Conservation (phyloP, 2,329 filamentous ascomycete genomes). For the Pyricularia grisea region DNA sequence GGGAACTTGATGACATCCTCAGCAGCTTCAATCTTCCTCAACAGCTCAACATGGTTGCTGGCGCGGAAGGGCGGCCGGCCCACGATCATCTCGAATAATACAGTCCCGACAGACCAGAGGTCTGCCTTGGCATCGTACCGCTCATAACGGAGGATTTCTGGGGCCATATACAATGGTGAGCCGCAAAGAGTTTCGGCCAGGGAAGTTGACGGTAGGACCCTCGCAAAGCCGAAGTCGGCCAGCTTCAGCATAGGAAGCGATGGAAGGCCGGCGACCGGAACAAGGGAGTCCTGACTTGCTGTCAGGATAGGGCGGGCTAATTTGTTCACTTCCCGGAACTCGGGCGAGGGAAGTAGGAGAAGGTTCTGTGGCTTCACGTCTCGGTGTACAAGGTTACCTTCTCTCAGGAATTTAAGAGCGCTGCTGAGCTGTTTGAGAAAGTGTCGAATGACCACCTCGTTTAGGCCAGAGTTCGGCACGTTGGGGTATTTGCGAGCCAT, state of each 20-base stretch:
- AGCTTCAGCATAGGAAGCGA: slow-evolving; percentile 95
- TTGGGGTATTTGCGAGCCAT: slow-evolving; percentile 93
- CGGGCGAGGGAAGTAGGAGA: slow-evolving; percentile 72
- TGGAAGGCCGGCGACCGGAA: slow-evolving; percentile 69
- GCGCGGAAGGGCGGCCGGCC: slow-evolving; percentile 87
- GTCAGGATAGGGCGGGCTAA: slow-evolving; percentile 62
- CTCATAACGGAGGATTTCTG: slow-evolving; percentile 93
- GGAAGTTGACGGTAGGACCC: slow-evolving; percentile 81
- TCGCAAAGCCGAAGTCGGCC: slow-evolving; percentile 96
- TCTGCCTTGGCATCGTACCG: slow-evolving; percentile 97
- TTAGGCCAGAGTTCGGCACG: slow-evolving; percentile 70
- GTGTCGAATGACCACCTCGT: slow-evolving; percentile 94
- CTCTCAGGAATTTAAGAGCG: slow-evolving; percentile 79
- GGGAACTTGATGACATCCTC: slow-evolving; percentile 82
- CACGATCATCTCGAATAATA: slow-evolving; percentile 90
- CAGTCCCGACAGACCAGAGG: slow-evolving; percentile 94
- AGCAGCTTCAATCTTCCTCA: slow-evolving; percentile 82
- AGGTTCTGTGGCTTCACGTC: slow-evolving; percentile 98
- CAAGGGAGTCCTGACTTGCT: slow-evolving; percentile 70
- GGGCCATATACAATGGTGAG: slow-evolving; percentile 96
- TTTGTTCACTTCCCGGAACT: slow-evolving; percentile 54
- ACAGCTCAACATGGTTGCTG: slow-evolving; percentile 85
- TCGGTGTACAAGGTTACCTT: slow-evolving; percentile 83
- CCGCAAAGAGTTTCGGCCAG: slow-evolving; percentile 94
- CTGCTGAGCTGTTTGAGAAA: slow-evolving; percentile 93